These are phyloP conservation scores for Candida smagusa DNA, from an alignment of 1,139 yeast genomes.

Conservation along the genomic window DNA sequence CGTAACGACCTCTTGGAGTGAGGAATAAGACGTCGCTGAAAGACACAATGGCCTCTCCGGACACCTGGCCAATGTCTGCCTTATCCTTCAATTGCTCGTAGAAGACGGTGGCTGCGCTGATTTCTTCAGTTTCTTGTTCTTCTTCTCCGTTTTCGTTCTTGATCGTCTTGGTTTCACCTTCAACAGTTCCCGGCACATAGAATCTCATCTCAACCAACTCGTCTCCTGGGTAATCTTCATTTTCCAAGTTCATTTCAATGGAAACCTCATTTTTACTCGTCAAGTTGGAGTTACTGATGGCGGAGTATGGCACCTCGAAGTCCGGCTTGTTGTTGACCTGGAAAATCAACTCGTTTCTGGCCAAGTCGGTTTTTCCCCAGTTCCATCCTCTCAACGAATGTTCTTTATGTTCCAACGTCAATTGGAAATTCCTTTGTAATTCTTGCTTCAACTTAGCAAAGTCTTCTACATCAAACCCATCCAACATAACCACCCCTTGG, in stretches of 20 bases:
- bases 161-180: constrained; percentile 36
- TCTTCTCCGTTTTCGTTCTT: constrained; percentile 34
- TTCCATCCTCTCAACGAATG: constrained; percentile 98
- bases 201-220: constrained; percentile 93
- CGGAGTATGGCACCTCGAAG: constrained; percentile 83
- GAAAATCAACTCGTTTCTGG: constrained; percentile 86
- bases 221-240: constrained; percentile 77
- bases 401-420: constrained; percentile 76
- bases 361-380: constrained; percentile 95
- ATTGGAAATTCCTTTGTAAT: constrained; percentile 70
- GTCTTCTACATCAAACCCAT: constrained; percentile 87
- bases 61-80: constrained; percentile 94
- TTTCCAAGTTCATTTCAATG: constrained; percentile 71
- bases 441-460: constrained; percentile 79
- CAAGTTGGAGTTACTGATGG: constrained; percentile 82
- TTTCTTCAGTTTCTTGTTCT: constrained; percentile 45
- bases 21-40: constrained; percentile 88
- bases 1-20: constrained; percentile 98
- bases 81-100: constrained; percentile 89
- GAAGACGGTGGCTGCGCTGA: constrained; percentile 77
- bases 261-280: constrained; percentile 94
- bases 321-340: constrained; percentile 85
- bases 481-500: constrained; percentile 81
- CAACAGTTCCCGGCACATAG: constrained; percentile 81
- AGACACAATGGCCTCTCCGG: constrained; percentile 96